phyloP scores from a whole-genome alignment of 2,329 filamentous ascomycete genomes.

The Penicillium sp. region DNA sequence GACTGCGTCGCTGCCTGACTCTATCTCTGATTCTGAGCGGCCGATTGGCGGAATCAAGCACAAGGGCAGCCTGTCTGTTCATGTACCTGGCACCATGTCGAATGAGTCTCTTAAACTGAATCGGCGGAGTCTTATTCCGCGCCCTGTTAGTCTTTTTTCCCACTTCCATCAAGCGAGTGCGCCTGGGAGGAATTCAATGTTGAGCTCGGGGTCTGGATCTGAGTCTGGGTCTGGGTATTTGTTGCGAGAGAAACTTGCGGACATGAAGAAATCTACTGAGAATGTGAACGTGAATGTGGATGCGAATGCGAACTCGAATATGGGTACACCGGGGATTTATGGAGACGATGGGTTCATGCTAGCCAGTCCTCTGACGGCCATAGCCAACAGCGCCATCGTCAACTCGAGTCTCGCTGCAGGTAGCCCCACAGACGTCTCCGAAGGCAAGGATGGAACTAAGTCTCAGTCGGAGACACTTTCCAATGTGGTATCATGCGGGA shows the following conservation, averaged over 20 bases:
- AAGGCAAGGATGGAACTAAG: neutral
- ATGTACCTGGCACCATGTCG: neutral
- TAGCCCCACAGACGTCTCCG: neutral
- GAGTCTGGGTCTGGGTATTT: neutral
- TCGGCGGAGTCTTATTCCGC: slow-evolving; percentile 12
- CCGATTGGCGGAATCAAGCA: slow-evolving; percentile 2
- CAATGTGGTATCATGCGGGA: slow-evolving; percentile 11
- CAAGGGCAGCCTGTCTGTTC: neutral
- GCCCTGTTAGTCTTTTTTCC: neutral
- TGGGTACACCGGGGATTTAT: neutral
- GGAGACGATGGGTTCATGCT: neutral
- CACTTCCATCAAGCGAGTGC: neutral
- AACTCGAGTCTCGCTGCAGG: neutral
- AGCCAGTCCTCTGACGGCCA: neutral
- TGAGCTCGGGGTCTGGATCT: neutral
- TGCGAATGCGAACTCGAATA: neutral
- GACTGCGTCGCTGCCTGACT: slow-evolving; percentile 30
- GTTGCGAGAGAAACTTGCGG: neutral
- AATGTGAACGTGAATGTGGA: neutral
- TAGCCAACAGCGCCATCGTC: neutral
- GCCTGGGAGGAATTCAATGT: neutral
- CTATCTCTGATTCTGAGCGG: slow-evolving; percentile 23
- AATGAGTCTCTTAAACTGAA: neutral
- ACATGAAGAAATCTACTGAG: neutral
- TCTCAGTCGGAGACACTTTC: slow-evolving; percentile 10